Evolutionary conservation across 441 rosid species (phyloP).

Genomic region (Populus hybrid): DNA sequence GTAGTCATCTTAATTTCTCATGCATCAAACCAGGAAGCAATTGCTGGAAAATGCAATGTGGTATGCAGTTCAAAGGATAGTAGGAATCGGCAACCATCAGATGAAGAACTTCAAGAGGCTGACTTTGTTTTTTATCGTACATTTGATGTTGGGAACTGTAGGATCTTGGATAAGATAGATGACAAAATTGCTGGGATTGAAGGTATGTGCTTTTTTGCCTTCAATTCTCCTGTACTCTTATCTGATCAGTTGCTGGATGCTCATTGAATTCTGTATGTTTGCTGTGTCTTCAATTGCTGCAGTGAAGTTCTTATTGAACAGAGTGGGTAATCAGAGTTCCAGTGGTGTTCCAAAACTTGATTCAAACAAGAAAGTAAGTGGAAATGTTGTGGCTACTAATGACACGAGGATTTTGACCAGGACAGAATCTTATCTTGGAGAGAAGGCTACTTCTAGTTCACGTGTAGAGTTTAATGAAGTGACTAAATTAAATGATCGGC

Average conservation of each 20-base stretch:
- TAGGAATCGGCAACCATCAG: constrained; percentile 60
- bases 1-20: constrained; percentile 4
- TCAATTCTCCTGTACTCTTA: constrained; percentile 7
- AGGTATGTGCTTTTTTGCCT: constrained; percentile 37
- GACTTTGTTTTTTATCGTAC: constrained; percentile 61
- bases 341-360: constrained; percentile 28
- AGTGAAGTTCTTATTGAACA: constrained; percentile 64
- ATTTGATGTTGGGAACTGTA: constrained; percentile 58
- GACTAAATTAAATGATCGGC: constrained; percentile 13
- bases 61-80: constrained; percentile 66
- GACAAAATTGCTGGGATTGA: constrained; percentile 61
- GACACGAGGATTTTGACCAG: constrained; percentile 6
- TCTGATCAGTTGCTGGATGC: constrained; percentile 9
- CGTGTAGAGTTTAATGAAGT: constrained; percentile 14
- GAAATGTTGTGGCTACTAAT: constrained; percentile 19
- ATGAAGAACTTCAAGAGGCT: constrained; percentile 46
- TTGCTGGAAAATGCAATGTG: constrained; percentile 84
- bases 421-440: constrained; percentile 19
- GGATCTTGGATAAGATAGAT: constrained; percentile 48
- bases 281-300: constrained; percentile 36
- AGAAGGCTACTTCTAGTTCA: constrained; percentile 20
- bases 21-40: constrained; percentile 55
- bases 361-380: constrained; percentile 24
- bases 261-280: constrained; percentile 20
- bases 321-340: constrained; percentile 26